phyloP scores from a whole-genome alignment of 73 alveolate genomes.

The Paramecium sexaurelia region DNA sequence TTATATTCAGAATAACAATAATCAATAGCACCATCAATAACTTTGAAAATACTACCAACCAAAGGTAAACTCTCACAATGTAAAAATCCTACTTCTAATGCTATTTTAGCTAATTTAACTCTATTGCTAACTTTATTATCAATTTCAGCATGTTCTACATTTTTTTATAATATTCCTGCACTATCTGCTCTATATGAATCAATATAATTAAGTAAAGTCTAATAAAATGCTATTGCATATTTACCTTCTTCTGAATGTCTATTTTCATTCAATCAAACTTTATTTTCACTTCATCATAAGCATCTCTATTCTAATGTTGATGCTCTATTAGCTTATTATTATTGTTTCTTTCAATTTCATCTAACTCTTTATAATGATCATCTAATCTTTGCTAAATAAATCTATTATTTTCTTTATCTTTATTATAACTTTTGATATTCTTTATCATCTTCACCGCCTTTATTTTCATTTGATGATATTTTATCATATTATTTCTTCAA shows the following conservation, averaged over 20 bases:
- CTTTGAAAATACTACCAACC: not conserved
- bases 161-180: not conserved
- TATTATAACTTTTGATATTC: not conserved
- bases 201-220: constrained; percentile 19
- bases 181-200: constrained; percentile 50
- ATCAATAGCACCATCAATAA: not conserved
- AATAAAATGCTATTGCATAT: constrained; percentile 23
- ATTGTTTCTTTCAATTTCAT: not conserved
- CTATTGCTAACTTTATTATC: not conserved
- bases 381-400: not conserved
- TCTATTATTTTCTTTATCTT: not conserved
- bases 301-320: not conserved
- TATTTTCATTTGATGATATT: not conserved
- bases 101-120: not conserved
- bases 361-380: not conserved
- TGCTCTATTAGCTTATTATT: not conserved
- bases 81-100: not conserved
- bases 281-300: not conserved
- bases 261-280: not conserved
- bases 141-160: not conserved
- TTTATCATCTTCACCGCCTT: not conserved
- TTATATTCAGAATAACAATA: not conserved
- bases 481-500: not conserved
- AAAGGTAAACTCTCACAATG: not conserved
- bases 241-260: not conserved